phyloP scores from a whole-genome alignment of 495 filamentous ascomycete species.

The Xylaria sp. region DNA sequence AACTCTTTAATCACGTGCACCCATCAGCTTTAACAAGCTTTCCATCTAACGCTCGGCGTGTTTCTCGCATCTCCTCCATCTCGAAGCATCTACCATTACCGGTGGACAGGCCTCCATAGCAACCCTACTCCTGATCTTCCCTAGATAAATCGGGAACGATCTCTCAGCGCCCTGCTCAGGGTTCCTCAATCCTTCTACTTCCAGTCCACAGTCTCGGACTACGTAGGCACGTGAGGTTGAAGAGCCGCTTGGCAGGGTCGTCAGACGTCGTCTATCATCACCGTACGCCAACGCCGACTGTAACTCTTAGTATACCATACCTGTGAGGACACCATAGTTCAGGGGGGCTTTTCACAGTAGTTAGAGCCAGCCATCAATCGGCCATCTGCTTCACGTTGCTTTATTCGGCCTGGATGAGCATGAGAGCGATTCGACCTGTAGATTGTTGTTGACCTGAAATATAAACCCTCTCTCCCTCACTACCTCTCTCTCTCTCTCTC shows the following conservation, averaged over 20 bases:
- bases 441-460: constrained; percentile 29
- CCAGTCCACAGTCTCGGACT: not conserved
- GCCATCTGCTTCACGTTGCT: constrained; percentile 20
- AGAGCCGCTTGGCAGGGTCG: constrained; percentile 1
- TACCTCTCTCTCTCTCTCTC: not conserved
- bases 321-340: constrained; percentile 15
- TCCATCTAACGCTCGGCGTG: not conserved
- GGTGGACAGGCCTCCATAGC: not conserved
- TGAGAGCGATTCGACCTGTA: constrained; percentile 22
- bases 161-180: not conserved
- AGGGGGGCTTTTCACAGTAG: constrained; percentile 26
- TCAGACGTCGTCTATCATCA: constrained; percentile 4
- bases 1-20: constrained; percentile 25
- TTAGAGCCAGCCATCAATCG: constrained; percentile 30
- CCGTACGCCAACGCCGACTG: constrained; percentile 12
- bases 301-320: constrained; percentile 20
- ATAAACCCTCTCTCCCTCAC: constrained; percentile 14
- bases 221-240: not conserved
- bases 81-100: not conserved
- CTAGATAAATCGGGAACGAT: not conserved
- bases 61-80: not conserved
- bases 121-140: not conserved
- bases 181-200: not conserved
- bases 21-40: constrained; percentile 18
- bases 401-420: constrained; percentile 12